Evolutionary conservation across 1,284 basidiomycete species (phyloP), one percentile per base, ranked within the genome.

Genomic region (Athelia psychrophila): DNA sequence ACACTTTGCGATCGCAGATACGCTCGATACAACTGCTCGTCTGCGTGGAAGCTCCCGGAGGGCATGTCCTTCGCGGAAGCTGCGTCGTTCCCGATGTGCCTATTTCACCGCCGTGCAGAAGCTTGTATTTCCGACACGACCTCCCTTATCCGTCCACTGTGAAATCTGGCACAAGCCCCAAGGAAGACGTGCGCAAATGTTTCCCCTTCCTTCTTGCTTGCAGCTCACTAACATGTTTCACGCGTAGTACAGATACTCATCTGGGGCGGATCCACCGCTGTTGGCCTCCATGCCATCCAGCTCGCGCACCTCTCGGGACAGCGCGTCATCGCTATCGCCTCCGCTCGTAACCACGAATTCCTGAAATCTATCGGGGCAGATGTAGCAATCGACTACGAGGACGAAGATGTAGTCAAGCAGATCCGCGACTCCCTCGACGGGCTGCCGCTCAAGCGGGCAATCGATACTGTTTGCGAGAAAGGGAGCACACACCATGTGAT

Each of bases 231-330:
- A n/a, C n/a, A n/a, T n/a, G n/a, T n/a, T n/a, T n/a, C n/a, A n/a
- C n/a, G n/a, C n/a, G n/a, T n/a, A n/a, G n/a, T n/a, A n/a, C n/a
- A n/a, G n/a, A 45, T 63, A 35, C 55, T 77, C 36, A 62, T 77
- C 24, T 73, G 72, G 58, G 72, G 67, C 22, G 75, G 72, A 15
- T 62, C 72, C 12, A 68, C 69, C 38, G 62, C 67, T 15, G 72
- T 75, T 20, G 75, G 75, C 2, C 59, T 69, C n/a, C 71, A 66
- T 55, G 71, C 69, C 2, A 58, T 75, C 40, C 73, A 76, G 56
- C 62, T 77, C 16, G 72, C 64, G n/a, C 63, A 62, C 27, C 55
- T 64, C 10, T 51, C 63, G 1, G 70, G 70, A 13, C 61, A 62
- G 55, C 63, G 62, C 46, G 70, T 74, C 47, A 62, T 72, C 54